Base-by-base conservation (phyloP, 2,329 filamentous ascomycete genomes). In the Magnaporthiopsis poae region DNA sequence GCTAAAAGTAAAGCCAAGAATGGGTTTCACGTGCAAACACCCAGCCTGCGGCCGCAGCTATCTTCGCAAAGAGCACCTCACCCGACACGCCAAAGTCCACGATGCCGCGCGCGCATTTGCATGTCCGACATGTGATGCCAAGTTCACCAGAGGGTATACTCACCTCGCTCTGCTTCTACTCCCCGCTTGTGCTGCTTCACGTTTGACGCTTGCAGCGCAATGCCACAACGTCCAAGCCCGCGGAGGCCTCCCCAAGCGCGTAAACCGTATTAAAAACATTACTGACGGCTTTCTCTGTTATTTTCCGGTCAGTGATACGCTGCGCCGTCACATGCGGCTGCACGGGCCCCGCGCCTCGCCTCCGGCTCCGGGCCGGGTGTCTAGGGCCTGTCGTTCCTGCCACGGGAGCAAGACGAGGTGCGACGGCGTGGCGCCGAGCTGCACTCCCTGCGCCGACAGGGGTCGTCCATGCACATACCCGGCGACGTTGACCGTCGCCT, bases 1-100 rank as follows among this genome's bases (percentile, higher is more conserved):
- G 35, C 11, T 13, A 36, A 36, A 36, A 36, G 2, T 12, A 36
- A 36, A 12, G 11, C 35, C 11, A 4, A 36, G 12, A 36, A 36
- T 36, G 35, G 35, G 11, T 36, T 36, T 36, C 35, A 36, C 35
- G 3, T 36, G 35, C 12, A 12, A 36, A 36, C 35, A 36, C 35
- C 35, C 11, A 13, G 35, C 56, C 18, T 65, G 63, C 39, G 63
- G 63, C 21, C 63, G 63, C 39, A 18, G n/a, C 0, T 65, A 65
- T n/a, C 63, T 59, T 27, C 63, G 63, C 46, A 65, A 65, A 52
- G 63, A 65, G 31, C 63, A 65, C 8, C 63, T 65, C 2, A 65
- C 56, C 15, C 52, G 63, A 7, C 63, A 65, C 12, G 36, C 31
- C 2, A 65, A 60, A 27, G 63, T 59, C 63, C 63, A 65, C 29